Evolutionary conservation across 208 protist genomes (phyloP).

Genomic region (Crithidia brevicula): DNA sequence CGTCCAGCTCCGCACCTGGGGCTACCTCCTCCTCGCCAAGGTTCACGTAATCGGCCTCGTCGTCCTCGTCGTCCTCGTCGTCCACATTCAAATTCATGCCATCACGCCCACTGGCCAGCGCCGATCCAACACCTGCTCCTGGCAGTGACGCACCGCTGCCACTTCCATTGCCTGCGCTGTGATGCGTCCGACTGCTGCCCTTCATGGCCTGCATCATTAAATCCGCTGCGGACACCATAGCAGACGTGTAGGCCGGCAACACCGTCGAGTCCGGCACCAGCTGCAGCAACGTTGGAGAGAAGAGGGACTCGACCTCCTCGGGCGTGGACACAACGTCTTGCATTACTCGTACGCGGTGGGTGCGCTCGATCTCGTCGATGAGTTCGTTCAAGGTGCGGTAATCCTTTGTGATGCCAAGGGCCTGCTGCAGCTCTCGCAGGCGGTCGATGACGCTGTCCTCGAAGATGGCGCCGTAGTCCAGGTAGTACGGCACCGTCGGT

Average conservation of each 20-base stretch:
- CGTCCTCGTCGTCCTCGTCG: constrained; percentile 33
- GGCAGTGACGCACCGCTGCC: not conserved
- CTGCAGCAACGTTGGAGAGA: constrained; percentile 83
- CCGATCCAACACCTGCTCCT: not conserved
- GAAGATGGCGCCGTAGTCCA: constrained; percentile 79
- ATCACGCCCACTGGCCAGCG: not conserved
- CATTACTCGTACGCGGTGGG: constrained; percentile 59
- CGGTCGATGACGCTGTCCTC: constrained; percentile 76
- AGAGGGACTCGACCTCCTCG: constrained; percentile 76
- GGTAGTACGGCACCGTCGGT: constrained; percentile 64
- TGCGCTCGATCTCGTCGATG: constrained; percentile 63
- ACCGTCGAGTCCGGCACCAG: constrained; percentile 83
- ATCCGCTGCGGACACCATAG: constrained; percentile 66
- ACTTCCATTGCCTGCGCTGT: not conserved
- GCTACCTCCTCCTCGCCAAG: constrained; percentile 43
- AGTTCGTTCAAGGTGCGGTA: constrained; percentile 84
- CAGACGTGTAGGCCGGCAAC: constrained; percentile 68
- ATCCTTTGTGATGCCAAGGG: constrained; percentile 58
- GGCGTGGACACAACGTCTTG: constrained; percentile 74
- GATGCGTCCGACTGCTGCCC: constrained; percentile 16
- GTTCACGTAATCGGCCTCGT: constrained; percentile 38
- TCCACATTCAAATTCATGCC: not conserved
- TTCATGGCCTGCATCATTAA: constrained; percentile 74
- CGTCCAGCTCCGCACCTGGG: constrained; percentile 63
- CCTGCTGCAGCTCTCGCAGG: constrained; percentile 59